Evolutionary conservation across 225 moss, liverwort and hornwort species (phyloP), one percentile per base, ranked within the genome.

Genomic region (Neckera pumila): DNA sequence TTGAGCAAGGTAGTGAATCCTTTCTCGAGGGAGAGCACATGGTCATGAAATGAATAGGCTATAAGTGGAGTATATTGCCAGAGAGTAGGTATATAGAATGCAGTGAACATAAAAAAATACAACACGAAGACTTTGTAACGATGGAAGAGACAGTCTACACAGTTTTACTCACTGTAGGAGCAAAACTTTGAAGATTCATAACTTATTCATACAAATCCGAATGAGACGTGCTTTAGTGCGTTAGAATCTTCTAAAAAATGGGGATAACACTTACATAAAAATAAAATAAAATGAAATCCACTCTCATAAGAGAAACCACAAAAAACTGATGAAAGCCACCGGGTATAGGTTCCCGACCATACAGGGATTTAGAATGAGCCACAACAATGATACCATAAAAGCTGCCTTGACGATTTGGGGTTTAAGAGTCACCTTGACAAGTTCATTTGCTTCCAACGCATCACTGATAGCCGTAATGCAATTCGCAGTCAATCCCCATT

Each of bases 391-490:
- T 13, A 74, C 36, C 18, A 45, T 5, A 17, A 47, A 45, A 84
- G 8, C 8, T 34, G 54, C 33, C 65, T 33, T 16, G 25, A 86
- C 33, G 26, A 38, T 47, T 61, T 60, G 17, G 61, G 69, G 81
- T 60, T 81, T 62, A 47, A 80, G 74, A 70, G 54, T 81, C 87
- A 95, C 96, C 96, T 98, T 98, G 34, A 98, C 61, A n/a, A 97
- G 96, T 80, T 98, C 96, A 80, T 96, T 94, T 36, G 98, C 97
- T 89, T 98, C 98, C 85, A 98, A 85, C 2, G 98, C 96, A 83
- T 97, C 98, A 89, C 95, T 96, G 6, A 98, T 95, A 64, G 96
- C 95, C 69, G 88, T 95, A 45, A 98, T 81, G 75, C 96, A 96
- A 72, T 92, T 95, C 77, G 92, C 86, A 87, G 93, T 97, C 84